Evolutionary conservation across 2,329 filamentous ascomycete genomes (phyloP), one percentile per base, ranked within the genome.

Genomic region (Dothistroma septosporum): DNA sequence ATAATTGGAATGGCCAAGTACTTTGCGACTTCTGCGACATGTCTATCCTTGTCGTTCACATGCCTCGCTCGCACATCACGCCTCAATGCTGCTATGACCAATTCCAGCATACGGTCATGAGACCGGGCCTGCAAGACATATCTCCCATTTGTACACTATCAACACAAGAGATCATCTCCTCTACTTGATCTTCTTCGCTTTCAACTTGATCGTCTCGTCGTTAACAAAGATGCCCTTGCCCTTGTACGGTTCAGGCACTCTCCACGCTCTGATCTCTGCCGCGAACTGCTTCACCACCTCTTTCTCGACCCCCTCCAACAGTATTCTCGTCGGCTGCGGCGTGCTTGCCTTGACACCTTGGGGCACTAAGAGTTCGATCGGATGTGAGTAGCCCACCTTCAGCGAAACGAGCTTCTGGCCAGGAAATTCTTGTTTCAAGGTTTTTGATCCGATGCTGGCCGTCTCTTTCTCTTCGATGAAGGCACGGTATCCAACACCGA

Each of bases 171-270:
- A 11, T 28, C 14, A 24, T 16, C 9, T 28, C 22, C 19, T 50
- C 47, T 75, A 82, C 69, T 81, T 81, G 69, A 81, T 81, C 75
- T 81, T 81, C 88, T 97, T 99, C 72, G 91, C 89, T 87, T 99
- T 99, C 77, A 99, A 77, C 83, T 89, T 96, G 79, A 99, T 97
- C 32, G 92, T 97, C 83, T 99, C 92, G 65, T 92, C 91, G 73
- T 97, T 95, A 70, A 99, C 88, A 75, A 97, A 99, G 70, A 99
- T 96, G 70, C 94, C 94, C 86, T 99, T 97, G 68, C 94, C 94
- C 85, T 99, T 99, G 79, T 99, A 99, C 66, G 94, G 94, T 79
- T 99, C 94, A 32, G 94, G 94, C 66, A 84, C 85, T 74, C 94
- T 87, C 93, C 93, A 97, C 77, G 82, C 84, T 69, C 91, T 83